These are phyloP conservation scores for Ogataea philodendri DNA, from an alignment of 805 yeast species.

Conservation along the genomic window DNA sequence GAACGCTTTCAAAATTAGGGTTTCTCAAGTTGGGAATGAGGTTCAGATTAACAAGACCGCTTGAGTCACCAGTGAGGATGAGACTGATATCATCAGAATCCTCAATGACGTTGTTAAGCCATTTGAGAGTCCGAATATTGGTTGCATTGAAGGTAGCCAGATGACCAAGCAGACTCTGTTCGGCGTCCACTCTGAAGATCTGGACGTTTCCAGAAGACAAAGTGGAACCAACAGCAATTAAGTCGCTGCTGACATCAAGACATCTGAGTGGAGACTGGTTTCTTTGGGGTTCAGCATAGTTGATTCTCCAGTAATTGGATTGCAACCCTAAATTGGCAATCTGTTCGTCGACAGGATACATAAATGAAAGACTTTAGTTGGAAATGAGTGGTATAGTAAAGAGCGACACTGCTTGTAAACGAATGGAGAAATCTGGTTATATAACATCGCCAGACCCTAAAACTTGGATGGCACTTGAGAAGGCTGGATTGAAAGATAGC, in stretches of 20 bases:
- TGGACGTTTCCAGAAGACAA: constrained; percentile 44
- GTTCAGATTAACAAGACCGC: constrained; percentile 72
- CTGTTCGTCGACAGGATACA: constrained; percentile 7
- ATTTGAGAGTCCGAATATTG: constrained; percentile 49
- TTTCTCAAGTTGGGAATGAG: constrained; percentile 52
- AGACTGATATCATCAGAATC: constrained; percentile 35
- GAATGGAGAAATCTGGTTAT: not conserved
- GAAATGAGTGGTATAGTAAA: constrained; percentile 1
- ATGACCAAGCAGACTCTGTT: constrained; percentile 47
- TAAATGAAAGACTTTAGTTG: constrained; percentile 13
- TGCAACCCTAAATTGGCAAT: constrained; percentile 23
- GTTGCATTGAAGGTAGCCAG: constrained; percentile 59
- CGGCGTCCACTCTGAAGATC: constrained; percentile 46
- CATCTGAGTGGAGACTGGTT: constrained; percentile 44
- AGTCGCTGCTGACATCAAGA: constrained; percentile 34
- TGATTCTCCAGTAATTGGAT: constrained; percentile 37
- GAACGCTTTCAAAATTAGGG: constrained; percentile 51
- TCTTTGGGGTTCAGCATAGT: constrained; percentile 16
- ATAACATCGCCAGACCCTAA: not conserved
- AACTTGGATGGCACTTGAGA: constrained; percentile 5
- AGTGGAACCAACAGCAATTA: constrained; percentile 55
- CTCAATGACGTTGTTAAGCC: constrained; percentile 40
- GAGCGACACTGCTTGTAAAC: not conserved
- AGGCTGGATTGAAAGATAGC: constrained; percentile 12
- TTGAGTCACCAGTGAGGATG: constrained; percentile 70